Conservation (phyloP, 164 flowering plant species). For the Saururus chinensis region DNA sequence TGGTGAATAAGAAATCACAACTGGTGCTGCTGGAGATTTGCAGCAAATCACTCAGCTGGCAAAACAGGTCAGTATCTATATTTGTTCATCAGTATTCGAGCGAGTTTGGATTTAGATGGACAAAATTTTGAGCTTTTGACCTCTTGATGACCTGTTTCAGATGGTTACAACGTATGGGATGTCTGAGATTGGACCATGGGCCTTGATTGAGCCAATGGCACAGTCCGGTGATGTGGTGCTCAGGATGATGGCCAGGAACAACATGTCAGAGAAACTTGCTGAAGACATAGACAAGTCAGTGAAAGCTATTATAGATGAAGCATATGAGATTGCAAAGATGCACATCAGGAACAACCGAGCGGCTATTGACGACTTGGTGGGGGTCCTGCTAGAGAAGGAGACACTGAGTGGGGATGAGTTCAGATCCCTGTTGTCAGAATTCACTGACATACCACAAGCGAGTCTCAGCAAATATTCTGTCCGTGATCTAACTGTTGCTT, state of each 20-base stretch:
- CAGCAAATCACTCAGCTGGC: constrained; percentile 61
- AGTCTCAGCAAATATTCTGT: constrained; percentile 10
- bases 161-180: constrained; percentile 71
- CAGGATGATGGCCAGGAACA: constrained; percentile 61
- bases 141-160: constrained; percentile 14
- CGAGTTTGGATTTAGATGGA: neutral
- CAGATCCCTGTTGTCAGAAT: constrained; percentile 53
- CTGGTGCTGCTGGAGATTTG: constrained; percentile 74
- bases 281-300: constrained; percentile 53
- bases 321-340: constrained; percentile 53
- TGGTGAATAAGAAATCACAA: constrained; percentile 62
- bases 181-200: constrained; percentile 92
- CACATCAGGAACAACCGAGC: constrained; percentile 32
- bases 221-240: constrained; percentile 53
- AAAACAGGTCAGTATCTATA: constrained; percentile 30
- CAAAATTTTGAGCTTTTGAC: neutral
- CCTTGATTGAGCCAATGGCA: constrained; percentile 47
- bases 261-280: constrained; percentile 73
- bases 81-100: no score
- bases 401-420: constrained; percentile 69
- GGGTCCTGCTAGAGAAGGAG: constrained; percentile 60
- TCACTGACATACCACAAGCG: constrained; percentile 16
- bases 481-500: constrained; percentile 26
- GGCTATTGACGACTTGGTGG: constrained; percentile 44
- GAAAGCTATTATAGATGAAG: constrained; percentile 27